Conservation (phyloP, 208 protist species). For the Trypanosoma brucei region DNA sequence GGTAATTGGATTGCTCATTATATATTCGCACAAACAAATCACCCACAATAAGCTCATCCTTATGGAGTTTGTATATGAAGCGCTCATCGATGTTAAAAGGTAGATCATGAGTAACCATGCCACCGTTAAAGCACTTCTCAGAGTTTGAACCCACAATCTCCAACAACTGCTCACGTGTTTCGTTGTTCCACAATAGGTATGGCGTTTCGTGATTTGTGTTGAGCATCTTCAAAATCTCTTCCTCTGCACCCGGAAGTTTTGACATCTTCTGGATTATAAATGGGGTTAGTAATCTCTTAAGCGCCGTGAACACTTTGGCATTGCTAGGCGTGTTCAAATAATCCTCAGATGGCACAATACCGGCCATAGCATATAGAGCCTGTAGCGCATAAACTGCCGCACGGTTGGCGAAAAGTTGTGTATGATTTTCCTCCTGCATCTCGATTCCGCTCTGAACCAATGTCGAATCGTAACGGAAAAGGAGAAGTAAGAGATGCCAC, state of each 20-base stretch:
- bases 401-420: conserved; percentile 78
- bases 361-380: conserved; percentile 59
- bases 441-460: conserved; percentile 62
- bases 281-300: conserved; percentile 78
- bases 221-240: conserved; percentile 70
- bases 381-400: conserved; percentile 61
- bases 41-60: conserved; percentile 77
- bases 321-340: conserved; percentile 32
- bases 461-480: conserved; percentile 91
- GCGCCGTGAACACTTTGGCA: conserved; percentile 25
- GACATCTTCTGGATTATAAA: conserved; percentile 72
- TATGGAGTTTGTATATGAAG: conserved; percentile 69
- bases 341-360: conserved; percentile 22
- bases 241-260: conserved; percentile 18
- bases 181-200: conserved; percentile 89
- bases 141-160: conserved; percentile 62
- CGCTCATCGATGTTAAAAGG: conserved; percentile 3
- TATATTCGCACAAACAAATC: conserved; percentile 89
- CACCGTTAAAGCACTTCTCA: conserved; percentile 36
- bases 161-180: conserved; percentile 62
- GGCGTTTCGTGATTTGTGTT: conserved; percentile 86
- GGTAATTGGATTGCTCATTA: conserved; percentile 71
- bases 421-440: conserved; percentile 68
- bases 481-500: conserved; percentile 76
- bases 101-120: conserved; percentile 21